A percentile compares a stretch with the other conserved stretches of the same genome.
Conservation (phyloP, 1,284 basidiomycete genomes). For the Heterobasidion parviporum region DNA sequence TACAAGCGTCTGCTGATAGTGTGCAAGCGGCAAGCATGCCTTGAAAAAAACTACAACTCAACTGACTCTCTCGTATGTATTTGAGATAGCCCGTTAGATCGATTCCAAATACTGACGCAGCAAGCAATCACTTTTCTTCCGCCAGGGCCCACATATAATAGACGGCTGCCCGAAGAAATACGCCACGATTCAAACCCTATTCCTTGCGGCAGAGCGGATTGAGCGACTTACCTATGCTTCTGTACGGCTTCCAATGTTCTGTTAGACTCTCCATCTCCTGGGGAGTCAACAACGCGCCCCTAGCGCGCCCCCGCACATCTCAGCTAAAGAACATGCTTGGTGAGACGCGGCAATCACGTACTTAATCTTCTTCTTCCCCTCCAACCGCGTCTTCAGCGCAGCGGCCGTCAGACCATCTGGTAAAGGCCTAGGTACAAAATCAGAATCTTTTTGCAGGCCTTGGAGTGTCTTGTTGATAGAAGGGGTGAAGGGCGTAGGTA, state of each 20-base stretch:
- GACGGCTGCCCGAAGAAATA: constrained; percentile 27
- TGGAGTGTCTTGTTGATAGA: constrained; percentile 48
- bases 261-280: constrained; percentile 79
- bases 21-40: too few relatives aligned
- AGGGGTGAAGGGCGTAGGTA: constrained; percentile 60
- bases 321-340: neutral
- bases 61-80: too few relatives aligned
- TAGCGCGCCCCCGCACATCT: constrained; percentile 18
- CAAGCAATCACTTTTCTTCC: constrained; percentile 18
- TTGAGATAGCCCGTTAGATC: too few relatives aligned
- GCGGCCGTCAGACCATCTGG: constrained; percentile 56
- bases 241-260: constrained; percentile 71
- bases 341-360: constrained; percentile 25
- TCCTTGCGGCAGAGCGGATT: neutral
- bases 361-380: constrained; percentile 82
- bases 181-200: neutral
- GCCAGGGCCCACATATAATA: constrained; percentile 59
- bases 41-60: too few relatives aligned
- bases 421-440: constrained; percentile 30
- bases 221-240: constrained; percentile 54
- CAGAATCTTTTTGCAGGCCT: constrained; percentile 9
- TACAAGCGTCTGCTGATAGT: too few relatives aligned
- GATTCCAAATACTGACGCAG: too few relatives aligned
- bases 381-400: constrained; percentile 55
- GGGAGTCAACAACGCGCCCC: constrained; percentile 72